Base-by-base conservation (phyloP, 2,329 filamentous ascomycete species). In the Nigrospora osmanthi region DNA sequence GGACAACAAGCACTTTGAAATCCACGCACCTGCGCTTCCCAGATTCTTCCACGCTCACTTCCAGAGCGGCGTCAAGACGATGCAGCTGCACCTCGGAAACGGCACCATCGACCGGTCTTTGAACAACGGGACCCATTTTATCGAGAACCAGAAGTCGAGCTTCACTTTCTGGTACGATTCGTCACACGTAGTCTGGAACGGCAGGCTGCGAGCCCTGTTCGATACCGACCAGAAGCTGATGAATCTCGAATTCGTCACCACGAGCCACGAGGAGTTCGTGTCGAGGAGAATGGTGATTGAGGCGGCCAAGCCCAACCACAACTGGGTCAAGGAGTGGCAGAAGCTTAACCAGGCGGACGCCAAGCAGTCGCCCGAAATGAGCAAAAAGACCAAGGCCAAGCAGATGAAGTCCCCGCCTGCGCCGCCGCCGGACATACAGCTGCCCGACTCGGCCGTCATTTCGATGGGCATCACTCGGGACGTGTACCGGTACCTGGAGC, bases 41-140 rank as follows among this genome's bases (percentile, higher is more conserved):
- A 82, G 91, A 57, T 97, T 93, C 64, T 96, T 95, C 61, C 81
- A 86, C 56, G 90, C 88, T 0, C 85, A 95, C 57, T 96, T 93
- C 60, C 83, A 85, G 46, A 91, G 88, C 49, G 90, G 89, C 7
- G 83, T 96, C 45, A 85, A 80, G 54, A 87, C 83, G 44, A 87
- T 97, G 55, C 89, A 95, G 61, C 77, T 97, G 60, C 80, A 89
- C 17, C 76, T 95, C 56, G 89, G 95, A 54, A 83, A 80, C 57
- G 72, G 72, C 2, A 72, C 69, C 1, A 65, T 65, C 0, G 80
- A 84, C 51, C 72, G 71, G 42, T 66, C 72, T 11, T 62, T 86
- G 33, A 71, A 76, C 1, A 78, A 76, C 46, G 81, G 83, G 40
- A 80, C 80, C 38, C 81, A 86, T 56, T 83, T 83, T 54, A 83